Evolutionary conservation across 495 filamentous ascomycete species (phyloP).

Genomic region (Penicillium tannophilum): DNA sequence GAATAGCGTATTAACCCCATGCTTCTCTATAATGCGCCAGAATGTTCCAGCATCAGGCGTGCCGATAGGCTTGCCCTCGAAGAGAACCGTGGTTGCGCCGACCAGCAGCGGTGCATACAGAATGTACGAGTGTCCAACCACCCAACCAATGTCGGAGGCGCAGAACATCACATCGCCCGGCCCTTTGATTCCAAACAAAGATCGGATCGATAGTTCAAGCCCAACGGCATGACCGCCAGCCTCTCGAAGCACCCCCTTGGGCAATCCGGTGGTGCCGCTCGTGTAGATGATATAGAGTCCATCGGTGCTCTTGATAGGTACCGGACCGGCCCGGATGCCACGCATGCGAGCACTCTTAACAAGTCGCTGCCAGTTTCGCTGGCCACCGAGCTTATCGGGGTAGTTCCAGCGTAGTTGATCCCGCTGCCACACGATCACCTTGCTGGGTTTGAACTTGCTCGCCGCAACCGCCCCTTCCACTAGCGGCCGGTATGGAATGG

Average conservation of each 20-base stretch:
- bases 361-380: conserved; percentile 79
- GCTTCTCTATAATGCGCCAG: conserved; percentile 83
- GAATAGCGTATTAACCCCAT: conserved; percentile 80
- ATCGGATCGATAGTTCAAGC: conserved; percentile 73
- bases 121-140: conserved; percentile 83
- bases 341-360: conserved; percentile 67
- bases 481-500: conserved; percentile 69
- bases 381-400: conserved; percentile 60
- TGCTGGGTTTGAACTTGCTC: conserved; percentile 63
- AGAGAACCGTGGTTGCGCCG: conserved; percentile 84
- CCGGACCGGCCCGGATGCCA: conserved; percentile 65
- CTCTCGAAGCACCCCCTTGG: conserved; percentile 85
- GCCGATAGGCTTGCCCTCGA: conserved; percentile 89
- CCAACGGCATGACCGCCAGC: conserved; percentile 89
- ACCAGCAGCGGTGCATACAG: conserved; percentile 81
- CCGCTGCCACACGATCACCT: conserved; percentile 76
- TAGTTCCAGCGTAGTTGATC: conserved; percentile 74
- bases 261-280: conserved; percentile 78
- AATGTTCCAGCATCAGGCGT: conserved; percentile 86
- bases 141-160: conserved; percentile 84
- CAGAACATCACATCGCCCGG: conserved; percentile 85
- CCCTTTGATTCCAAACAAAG: conserved; percentile 76
- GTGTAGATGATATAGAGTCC: conserved; percentile 92
- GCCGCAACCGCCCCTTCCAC: conserved; percentile 66
- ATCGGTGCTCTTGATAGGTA: conserved; percentile 76